Base-by-base conservation (phyloP, 1,139 yeast species). In the Pichia sp. region DNA sequence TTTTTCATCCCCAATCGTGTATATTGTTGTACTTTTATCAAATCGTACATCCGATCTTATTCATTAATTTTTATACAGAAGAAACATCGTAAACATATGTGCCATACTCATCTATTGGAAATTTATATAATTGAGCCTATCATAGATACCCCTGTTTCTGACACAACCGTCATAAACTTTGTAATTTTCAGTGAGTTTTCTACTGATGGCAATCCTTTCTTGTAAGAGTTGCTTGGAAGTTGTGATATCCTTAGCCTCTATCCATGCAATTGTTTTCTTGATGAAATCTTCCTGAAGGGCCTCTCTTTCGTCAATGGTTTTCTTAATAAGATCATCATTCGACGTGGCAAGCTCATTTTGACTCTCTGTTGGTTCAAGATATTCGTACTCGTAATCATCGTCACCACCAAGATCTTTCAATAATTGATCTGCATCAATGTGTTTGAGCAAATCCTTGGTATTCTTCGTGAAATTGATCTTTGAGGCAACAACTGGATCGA, bases 401-500 rank as follows among this genome's bases (percentile, higher is more conserved):
- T 64, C 59, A 23, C 95, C 96, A 11, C 91, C 94, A 33, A 84
- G 57, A 23, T 67, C 71, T 42, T 61, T 59, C 26, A 88, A 82
- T 39, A 86, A 66, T 49, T 70, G 60, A 29, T 72, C 61, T 28
- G 57, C 50, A 32, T 69, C 72, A 30, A 86, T 72, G 53, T 60
- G 72, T 47, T 76, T 64, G 34, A 64, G 65, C 47, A 86, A 60
- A 42, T 85, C 94, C 34, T 71, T 66, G 12, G 61, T 49, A 36
- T 63, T 63, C 50, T 77, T 75, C 20, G 94, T 83, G 60, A 86
- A 86, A 19, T 71, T 67, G 47, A 86, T 78, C 59, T 84, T 86
- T 21, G 84, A 67, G 0, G 93, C 94, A 30, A 86, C 93, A 9
- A 79, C 88, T 2, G 95, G 95, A 53, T 86, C 94, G 40, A 86